A percentile compares a stretch with the other conserved stretches of the same genome.
Evolutionary conservation across 192 early-diverging fungal species (phyloP).

Genomic region (Podila epigama): DNA sequence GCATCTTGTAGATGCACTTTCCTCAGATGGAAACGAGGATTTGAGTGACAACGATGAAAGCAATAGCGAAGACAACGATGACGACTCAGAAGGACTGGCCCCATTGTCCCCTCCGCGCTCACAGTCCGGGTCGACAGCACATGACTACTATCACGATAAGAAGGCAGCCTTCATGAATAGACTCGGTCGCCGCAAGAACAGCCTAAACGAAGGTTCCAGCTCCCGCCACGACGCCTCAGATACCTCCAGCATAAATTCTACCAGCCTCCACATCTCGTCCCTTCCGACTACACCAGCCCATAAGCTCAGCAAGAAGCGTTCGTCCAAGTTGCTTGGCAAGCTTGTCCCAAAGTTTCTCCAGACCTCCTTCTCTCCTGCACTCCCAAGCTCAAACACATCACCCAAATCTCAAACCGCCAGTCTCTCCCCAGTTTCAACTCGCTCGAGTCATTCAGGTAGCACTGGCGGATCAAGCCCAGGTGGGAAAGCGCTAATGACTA

Average conservation of each 20-base stretch:
- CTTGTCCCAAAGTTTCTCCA: slow-evolving; percentile 39
- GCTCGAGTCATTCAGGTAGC: slow-evolving; percentile 19
- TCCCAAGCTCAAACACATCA: slow-evolving; percentile 2
- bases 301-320: slow-evolving; percentile 17
- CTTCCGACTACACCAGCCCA: background rate
- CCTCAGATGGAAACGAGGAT: too few relatives aligned
- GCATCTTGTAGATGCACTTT: too few relatives aligned
- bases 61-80: background rate
- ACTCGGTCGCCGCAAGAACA: slow-evolving; percentile 35
- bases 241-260: slow-evolving; percentile 13
- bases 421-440: slow-evolving; percentile 14
- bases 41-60: background rate
- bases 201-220: slow-evolving; percentile 13
- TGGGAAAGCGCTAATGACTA: background rate
- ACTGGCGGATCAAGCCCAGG: slow-evolving; percentile 1
- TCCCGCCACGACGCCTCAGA: background rate
- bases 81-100: background rate
- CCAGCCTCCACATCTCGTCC: slow-evolving; percentile 2
- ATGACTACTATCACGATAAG: slow-evolving; percentile 1
- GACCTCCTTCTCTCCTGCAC: background rate
- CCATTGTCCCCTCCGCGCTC: background rate
- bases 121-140: background rate
- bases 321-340: slow-evolving; percentile 31
- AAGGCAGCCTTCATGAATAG: slow-evolving; percentile 26
- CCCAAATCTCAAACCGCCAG: background rate